These are phyloP conservation scores for Stropharia rugosoannulata DNA, from an alignment of 768 basidiomycete genomes.

Conservation along the genomic window DNA sequence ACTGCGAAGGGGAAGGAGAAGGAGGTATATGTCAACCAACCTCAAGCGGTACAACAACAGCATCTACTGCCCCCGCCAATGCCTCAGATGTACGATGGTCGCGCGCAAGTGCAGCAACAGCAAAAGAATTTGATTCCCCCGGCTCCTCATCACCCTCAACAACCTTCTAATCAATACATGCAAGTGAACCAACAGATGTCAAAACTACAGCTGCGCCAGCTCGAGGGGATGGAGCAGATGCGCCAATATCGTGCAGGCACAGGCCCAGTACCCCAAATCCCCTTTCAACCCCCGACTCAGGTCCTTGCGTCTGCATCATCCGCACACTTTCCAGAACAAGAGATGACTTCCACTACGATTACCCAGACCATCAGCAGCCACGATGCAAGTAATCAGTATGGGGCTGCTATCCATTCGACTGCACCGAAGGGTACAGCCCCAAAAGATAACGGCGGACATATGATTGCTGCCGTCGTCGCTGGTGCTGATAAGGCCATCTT, in stretches of 20 bases:
- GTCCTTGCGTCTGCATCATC: too few relatives aligned
- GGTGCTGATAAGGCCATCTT: constrained; percentile 11
- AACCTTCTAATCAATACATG: constrained; percentile 1
- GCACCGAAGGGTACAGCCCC: neutral
- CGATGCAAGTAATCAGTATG: constrained; percentile 7
- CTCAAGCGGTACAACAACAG: neutral
- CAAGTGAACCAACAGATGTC: constrained; percentile 12
- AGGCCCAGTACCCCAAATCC: neutral
- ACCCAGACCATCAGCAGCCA: neutral
- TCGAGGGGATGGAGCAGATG: constrained; percentile 18
- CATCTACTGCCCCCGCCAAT: constrained; percentile 6
- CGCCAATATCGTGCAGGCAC: constrained; percentile 8
- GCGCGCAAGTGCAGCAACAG: constrained; percentile 10
- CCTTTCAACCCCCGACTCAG: neutral
- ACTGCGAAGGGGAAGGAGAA: constrained; percentile 14
- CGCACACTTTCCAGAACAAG: neutral
- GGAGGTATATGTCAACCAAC: constrained; percentile 7
- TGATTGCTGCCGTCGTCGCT: constrained; percentile 4
- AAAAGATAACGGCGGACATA: constrained; percentile 11
- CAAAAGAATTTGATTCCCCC: neutral
- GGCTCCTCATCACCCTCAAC: neutral
- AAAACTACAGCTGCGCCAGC: constrained; percentile 15
- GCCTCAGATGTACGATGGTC: constrained; percentile 9
- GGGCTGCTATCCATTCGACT: neutral
- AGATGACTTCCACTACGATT: neutral